These are phyloP conservation scores for Cordyceps farinosa DNA, from an alignment of 2,329 filamentous ascomycete genomes.

Conservation along the genomic window DNA sequence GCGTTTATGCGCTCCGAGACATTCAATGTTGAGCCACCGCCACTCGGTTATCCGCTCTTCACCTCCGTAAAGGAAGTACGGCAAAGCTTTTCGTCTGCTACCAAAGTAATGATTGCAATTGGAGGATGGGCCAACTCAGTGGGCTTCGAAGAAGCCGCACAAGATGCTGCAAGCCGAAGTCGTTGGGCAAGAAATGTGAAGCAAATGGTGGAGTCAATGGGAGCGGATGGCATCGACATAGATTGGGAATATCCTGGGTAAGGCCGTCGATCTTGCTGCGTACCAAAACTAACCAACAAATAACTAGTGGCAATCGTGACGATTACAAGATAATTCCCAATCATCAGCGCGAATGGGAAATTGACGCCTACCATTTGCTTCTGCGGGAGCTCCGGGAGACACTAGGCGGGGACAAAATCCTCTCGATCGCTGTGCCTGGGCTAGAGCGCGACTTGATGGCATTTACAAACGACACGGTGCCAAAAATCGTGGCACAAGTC, in stretches of 20 bases:
- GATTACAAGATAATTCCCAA: conserved; percentile 67
- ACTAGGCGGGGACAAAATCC: conserved; percentile 53
- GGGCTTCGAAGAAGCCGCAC: conserved; percentile 59
- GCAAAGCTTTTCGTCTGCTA: conserved; percentile 44
- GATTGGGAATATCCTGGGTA: conserved; percentile 64
- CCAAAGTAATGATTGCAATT: conserved; percentile 66
- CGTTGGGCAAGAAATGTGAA: conserved; percentile 63
- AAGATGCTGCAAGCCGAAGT: conserved; percentile 47
- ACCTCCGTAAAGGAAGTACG: conserved; percentile 48
- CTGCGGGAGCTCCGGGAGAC: conserved; percentile 55
- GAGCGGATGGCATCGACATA: conserved; percentile 62
- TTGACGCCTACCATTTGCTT: conserved; percentile 60
- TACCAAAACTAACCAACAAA: not conserved
- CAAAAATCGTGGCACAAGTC: conserved; percentile 54
- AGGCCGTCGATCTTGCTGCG: not conserved
- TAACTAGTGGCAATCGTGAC: conserved; percentile 58
- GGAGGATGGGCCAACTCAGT: conserved; percentile 70
- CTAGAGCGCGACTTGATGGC: conserved; percentile 63
- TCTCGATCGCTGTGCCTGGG: conserved; percentile 68
- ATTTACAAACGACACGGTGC: conserved; percentile 55
- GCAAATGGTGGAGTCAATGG: conserved; percentile 56
- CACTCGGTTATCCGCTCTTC: conserved; percentile 49
- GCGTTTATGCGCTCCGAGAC: conserved; percentile 54
- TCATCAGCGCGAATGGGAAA: conserved; percentile 55
- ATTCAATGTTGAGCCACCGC: conserved; percentile 44